phyloP scores from a whole-genome alignment of 2,329 filamentous ascomycete species.

The Coniochaeta prunicola region DNA sequence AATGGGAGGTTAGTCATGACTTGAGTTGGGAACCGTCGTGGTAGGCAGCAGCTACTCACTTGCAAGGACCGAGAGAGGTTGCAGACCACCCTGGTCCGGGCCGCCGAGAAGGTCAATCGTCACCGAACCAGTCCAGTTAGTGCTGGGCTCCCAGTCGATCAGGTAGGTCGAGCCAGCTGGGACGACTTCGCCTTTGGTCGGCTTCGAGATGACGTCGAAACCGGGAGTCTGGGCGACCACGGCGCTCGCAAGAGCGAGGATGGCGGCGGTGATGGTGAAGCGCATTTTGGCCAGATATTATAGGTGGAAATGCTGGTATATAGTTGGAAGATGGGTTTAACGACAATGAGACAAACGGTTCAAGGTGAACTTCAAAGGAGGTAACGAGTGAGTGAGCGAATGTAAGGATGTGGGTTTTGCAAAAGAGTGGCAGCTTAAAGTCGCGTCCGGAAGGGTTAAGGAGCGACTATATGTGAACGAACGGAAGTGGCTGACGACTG shows the following conservation, averaged over 20 bases:
- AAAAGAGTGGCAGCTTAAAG: neutral
- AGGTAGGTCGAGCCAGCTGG: conserved; percentile 39
- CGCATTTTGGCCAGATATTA: conserved; percentile 39
- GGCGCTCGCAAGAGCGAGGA: conserved; percentile 44
- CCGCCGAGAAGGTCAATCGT: conserved; percentile 44
- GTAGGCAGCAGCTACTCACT: conserved; percentile 32
- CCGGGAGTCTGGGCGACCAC: conserved; percentile 40
- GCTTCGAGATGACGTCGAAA: conserved; percentile 48
- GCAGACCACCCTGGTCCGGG: conserved; percentile 31
- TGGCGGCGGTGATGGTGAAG: conserved; percentile 35
- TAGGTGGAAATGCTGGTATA: neutral
- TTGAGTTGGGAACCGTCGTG: neutral
- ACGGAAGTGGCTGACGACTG: conserved; percentile 24
- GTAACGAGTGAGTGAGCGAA: neutral
- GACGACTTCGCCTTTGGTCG: conserved; percentile 34
- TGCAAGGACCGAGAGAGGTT: conserved; percentile 33
- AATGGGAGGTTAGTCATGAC: conserved; percentile 9
- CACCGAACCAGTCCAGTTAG: conserved; percentile 39
- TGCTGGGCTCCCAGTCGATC: conserved; percentile 41
- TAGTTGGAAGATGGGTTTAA: neutral
- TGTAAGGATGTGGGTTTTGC: neutral
- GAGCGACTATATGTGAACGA: conserved; percentile 1
- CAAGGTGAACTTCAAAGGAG: neutral
- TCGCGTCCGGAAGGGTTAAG: neutral
- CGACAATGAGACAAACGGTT: neutral